Base-by-base conservation (phyloP, 306 rosid genomes). In the Cicer cuneatum region DNA sequence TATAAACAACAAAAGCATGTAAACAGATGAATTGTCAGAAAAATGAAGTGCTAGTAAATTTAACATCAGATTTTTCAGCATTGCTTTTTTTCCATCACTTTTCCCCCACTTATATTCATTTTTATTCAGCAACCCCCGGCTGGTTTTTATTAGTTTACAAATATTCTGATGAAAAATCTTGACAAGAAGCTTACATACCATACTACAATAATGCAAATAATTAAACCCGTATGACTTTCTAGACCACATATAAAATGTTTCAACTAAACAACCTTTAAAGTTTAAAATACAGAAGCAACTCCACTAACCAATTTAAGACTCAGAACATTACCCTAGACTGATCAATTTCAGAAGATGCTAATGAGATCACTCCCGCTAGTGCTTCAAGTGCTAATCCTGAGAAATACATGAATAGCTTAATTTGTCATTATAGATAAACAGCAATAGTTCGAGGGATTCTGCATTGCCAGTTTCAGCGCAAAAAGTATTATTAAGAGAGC, bases 371-470 rank as follows among this genome's bases (percentile, higher is more conserved):
- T 84, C 96, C 97, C 56, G 97, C 91, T 66, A 95, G 90, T 16
- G 99, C 89, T 92, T 95, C 97, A 80, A 95, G 83, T 10, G 99
- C 98, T 76, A 94, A 87, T 80, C 99, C 82, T 72, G 90, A 62
- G 73, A 79, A 62, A 74, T 24, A 61, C 53, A 46, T 29, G 43
- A 80, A 10, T 56, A 73, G 45, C 65, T 8, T 24, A 66, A 74
- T 45, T 70, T 67, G 74, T 77, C 63, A 81, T 35, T 65, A 46
- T 9, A 76, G 66, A 53, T 45, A 51, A 79, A 42, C 43, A 43
- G 13, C 42, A 64, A 15, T 40, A 68, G 75, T 42, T 29, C 35
- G 15, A 51, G 38, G 57, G 51, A 70, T 59, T 10, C 5, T 48
- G 19, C 59, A 21, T 65, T 12, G 66, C 49, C 35, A 67, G 76